These are phyloP conservation scores for Eutypella sp. DNA, from an alignment of 2,329 filamentous ascomycete genomes.

Conservation along the genomic window DNA sequence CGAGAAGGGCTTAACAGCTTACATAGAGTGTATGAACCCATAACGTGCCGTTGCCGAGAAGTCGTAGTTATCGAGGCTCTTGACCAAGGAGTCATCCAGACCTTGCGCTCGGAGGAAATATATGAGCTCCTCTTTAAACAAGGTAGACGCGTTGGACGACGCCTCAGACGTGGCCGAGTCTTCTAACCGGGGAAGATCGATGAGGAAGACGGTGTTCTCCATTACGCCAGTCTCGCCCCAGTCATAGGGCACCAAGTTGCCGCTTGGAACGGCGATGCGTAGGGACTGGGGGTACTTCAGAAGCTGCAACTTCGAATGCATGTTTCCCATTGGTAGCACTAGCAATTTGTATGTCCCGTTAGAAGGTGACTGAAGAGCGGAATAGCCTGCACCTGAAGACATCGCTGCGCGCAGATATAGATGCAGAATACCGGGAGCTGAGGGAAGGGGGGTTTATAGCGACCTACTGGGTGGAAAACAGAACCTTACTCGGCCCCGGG, in stretches of 20 bases:
- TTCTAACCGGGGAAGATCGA: conserved; percentile 72
- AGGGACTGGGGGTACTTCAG: conserved; percentile 72
- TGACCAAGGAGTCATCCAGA: conserved; percentile 58
- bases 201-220: conserved; percentile 90
- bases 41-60: conserved; percentile 68
- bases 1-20: conserved; percentile 26
- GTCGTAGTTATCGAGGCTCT: conserved; percentile 73
- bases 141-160: conserved; percentile 31
- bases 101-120: conserved; percentile 66
- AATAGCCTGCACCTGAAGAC: neutral
- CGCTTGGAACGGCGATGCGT: conserved; percentile 78
- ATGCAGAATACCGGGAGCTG: too few species aligned
- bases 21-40: conserved; percentile 84
- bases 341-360: neutral
- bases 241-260: conserved; percentile 79
- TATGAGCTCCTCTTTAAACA: conserved; percentile 65
- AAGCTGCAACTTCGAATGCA: conserved; percentile 94
- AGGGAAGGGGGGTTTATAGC: neutral
- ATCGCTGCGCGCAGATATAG: too few species aligned
- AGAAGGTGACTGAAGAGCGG: neutral
- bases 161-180: conserved; percentile 15
- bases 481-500: conserved; percentile 53
- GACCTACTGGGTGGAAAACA: conserved; percentile 68
- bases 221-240: conserved; percentile 83
- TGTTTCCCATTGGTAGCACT: conserved; percentile 65